Evolutionary conservation across 1,284 basidiomycete species (phyloP), one percentile per base, ranked within the genome.

Genomic region (Marasmius sp.): DNA sequence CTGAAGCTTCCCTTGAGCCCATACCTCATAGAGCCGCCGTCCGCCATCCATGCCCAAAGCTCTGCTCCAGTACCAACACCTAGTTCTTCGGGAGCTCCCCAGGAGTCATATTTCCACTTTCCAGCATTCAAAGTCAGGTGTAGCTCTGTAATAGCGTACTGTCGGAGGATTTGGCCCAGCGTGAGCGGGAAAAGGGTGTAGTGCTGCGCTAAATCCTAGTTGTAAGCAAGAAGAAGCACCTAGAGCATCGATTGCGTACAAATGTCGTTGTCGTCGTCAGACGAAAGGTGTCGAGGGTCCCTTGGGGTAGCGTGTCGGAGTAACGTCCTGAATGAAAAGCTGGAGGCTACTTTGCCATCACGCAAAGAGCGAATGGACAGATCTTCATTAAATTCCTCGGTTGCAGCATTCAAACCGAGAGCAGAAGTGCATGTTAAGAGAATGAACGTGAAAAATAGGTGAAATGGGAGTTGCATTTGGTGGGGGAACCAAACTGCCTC

Each of bases 41-140:
- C 86, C 37, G 82, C 86, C 81, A 96, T 88, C 93, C 93, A 95
- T 6, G 91, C 93, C 86, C 91, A 92, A 2, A 98, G 77, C 71
- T 97, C 94, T 5, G 93, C 96, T 7, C 95, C 97, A 0, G 88
- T 87, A 0, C 91, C 86, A 3, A 92, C 94, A 2, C 88, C 89
- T 3, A 83, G 76, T 65, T 92, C 89, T 39, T 88, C 85, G 1
- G 94, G 93, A 65, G 87, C 85, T 0, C 92, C 92, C 91, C 95
- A 97, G n/a, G 82, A 75, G 39, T 85, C 83, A 70, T 95, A 95
- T 70, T 92, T 85, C 96, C 96, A 98, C 65, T 89, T 89, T 9
- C 96, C 96, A 10, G 94, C 87, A 64, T 95, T 96, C 60, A 98
- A 83, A 11, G 89, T 87, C 1, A 98, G 84, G 67, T 95, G 92